Conservation (phyloP, 225 moss, liverwort and hornwort genomes). For the Anthoceros angustus region DNA sequence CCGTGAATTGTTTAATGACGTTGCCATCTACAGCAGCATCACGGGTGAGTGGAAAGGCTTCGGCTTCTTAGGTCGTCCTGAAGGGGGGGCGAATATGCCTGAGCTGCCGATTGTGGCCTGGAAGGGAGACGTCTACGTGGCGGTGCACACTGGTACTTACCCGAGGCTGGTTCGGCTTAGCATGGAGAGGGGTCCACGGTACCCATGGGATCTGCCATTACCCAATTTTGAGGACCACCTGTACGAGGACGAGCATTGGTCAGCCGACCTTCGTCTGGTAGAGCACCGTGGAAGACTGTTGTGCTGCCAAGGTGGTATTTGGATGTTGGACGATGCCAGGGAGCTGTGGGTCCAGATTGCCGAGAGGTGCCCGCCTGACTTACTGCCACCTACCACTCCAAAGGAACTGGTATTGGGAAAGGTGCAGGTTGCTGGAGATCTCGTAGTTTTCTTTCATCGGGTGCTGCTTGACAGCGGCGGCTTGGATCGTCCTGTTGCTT, state of each 20-base stretch:
- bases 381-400: not conserved
- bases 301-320: not conserved
- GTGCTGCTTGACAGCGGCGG: not conserved
- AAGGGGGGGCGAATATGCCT: not conserved
- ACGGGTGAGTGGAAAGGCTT: not conserved
- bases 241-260: not conserved
- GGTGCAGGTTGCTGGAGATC: not conserved
- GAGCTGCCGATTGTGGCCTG: not conserved
- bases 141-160: not conserved
- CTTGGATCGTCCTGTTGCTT: not conserved
- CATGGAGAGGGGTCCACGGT: not conserved
- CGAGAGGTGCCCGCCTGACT: not conserved
- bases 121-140: not conserved
- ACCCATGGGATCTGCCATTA: not conserved
- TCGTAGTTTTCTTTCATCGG: not conserved
- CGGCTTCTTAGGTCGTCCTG: not conserved
- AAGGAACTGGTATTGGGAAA: not conserved
- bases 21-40: not conserved
- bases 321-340: not conserved
- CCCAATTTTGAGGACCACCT: not conserved
- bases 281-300: not conserved
- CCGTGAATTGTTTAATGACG: not conserved
- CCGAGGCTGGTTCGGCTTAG: not conserved
- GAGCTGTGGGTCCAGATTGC: not conserved
- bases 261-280: not conserved